These are phyloP conservation scores for Glebionis coronaria DNA, from an alignment of 129 eudicot species.

Conservation along the genomic window DNA sequence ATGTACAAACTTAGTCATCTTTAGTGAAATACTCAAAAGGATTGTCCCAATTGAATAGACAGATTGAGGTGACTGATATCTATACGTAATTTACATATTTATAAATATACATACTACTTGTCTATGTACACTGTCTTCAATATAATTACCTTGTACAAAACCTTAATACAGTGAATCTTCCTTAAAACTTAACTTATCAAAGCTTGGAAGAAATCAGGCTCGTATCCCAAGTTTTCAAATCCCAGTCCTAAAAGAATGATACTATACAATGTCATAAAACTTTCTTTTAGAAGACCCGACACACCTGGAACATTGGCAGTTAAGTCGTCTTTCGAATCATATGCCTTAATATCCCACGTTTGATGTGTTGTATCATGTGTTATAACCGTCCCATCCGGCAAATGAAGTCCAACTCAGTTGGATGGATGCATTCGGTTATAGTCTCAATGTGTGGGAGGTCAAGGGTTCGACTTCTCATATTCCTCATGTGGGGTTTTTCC, in stretches of 20 bases:
- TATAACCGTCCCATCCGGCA: constrained; percentile 4
- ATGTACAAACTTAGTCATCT: too few relatives aligned
- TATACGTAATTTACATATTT: neutral
- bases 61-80: too few relatives aligned
- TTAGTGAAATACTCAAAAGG: too few relatives aligned
- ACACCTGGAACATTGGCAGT: constrained; percentile 15
- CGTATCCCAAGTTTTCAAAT: constrained; percentile 35
- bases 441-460: too few relatives aligned
- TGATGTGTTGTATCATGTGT: constrained; percentile 21
- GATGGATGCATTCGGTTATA: too few relatives aligned
- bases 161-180: neutral
- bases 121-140: constrained; percentile 10
- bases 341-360: neutral
- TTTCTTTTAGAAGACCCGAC: constrained; percentile 25
- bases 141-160: constrained; percentile 21
- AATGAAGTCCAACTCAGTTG: too few relatives aligned
- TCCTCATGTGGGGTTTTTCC: too few relatives aligned
- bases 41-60: too few relatives aligned
- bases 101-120: neutral
- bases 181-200: constrained; percentile 13
- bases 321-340: constrained; percentile 19
- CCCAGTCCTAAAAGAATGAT: constrained; percentile 34
- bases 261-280: constrained; percentile 23
- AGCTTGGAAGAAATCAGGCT: constrained; percentile 36
- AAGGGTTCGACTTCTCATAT: too few relatives aligned